Evolutionary conservation across 1,139 yeast species (phyloP).

Genomic region (Geotrichum australiense): DNA sequence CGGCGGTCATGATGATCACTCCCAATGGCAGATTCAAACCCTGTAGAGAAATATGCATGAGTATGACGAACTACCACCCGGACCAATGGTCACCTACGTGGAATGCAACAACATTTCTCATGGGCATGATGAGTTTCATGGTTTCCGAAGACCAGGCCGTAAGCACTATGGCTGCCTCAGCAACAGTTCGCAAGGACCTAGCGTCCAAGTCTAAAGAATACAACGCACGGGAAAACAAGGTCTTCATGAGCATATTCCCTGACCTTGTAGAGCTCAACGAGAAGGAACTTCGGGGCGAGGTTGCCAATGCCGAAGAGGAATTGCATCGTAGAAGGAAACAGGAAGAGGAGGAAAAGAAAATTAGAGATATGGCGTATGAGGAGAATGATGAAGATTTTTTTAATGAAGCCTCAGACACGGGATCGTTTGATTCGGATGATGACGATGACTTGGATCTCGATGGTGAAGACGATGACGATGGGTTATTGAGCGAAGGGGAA

Average conservation of each 20-base stretch:
- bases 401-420: too few relatives aligned
- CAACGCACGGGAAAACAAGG: conserved; percentile 6
- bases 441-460: too few relatives aligned
- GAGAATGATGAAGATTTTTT: too few relatives aligned
- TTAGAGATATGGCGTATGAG: too few relatives aligned
- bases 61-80: conserved; percentile 90
- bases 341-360: too few relatives aligned
- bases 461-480: too few relatives aligned
- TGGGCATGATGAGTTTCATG: conserved; percentile 84
- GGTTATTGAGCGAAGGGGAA: too few relatives aligned
- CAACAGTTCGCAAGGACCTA: conserved; percentile 1
- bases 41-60: conserved; percentile 70
- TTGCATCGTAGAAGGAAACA: too few relatives aligned
- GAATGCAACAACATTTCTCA: conserved; percentile 81
- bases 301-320: too few relatives aligned
- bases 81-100: conserved; percentile 94
- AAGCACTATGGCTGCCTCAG: conserved; percentile 5
- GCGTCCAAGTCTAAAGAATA: conserved; percentile 5
- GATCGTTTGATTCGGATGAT: too few relatives aligned
- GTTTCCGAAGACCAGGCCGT: conserved; percentile 25
- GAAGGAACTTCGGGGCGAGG: too few relatives aligned
- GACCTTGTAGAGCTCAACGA: conserved; percentile 10
- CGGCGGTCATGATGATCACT: conserved; percentile 80
- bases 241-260: conserved; percentile 10
- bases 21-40: conserved; percentile 71